A percentile compares a stretch with the other conserved stretches of the same genome.
phyloP scores from a whole-genome alignment of 129 eudicot species.

The Cynara cardunculus region DNA sequence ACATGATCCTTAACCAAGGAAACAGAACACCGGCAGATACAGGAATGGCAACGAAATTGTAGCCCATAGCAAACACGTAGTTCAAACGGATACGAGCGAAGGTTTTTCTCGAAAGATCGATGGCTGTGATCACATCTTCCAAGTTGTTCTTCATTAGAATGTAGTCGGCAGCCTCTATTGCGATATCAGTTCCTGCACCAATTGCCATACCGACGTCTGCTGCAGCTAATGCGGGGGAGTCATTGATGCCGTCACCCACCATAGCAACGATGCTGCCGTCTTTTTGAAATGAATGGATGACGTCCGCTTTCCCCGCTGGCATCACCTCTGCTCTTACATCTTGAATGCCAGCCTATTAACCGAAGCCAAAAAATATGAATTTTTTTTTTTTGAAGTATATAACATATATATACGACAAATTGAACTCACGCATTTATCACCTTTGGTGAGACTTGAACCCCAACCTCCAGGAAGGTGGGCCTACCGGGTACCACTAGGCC shows the following conservation, averaged over 20 bases:
- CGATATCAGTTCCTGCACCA: slow-evolving; percentile 93
- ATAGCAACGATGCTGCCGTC: slow-evolving; percentile 76
- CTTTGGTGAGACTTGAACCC: too few relatives aligned
- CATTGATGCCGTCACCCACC: slow-evolving; percentile 97
- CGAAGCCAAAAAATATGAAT: neutral
- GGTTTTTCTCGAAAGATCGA: slow-evolving; percentile 89
- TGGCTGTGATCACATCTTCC: slow-evolving; percentile 94
- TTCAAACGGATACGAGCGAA: slow-evolving; percentile 66
- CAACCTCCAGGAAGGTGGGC: too few relatives aligned
- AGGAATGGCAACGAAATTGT: slow-evolving; percentile 70
- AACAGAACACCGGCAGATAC: slow-evolving; percentile 72
- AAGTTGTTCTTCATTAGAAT: slow-evolving; percentile 79
- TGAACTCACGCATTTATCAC: neutral
- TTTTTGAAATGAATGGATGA: slow-evolving; percentile 66
- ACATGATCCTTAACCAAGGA: slow-evolving; percentile 52
- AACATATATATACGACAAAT: neutral
- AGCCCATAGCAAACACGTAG: slow-evolving; percentile 81
- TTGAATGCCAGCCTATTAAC: slow-evolving; percentile 67
- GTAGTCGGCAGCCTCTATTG: slow-evolving; percentile 91
- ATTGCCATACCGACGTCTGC: slow-evolving; percentile 97
- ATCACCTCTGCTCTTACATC: slow-evolving; percentile 87
- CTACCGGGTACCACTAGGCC: too few relatives aligned
- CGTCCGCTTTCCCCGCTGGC: slow-evolving; percentile 98
- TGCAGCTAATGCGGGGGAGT: slow-evolving; percentile 90
- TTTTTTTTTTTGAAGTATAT: neutral